Evolutionary conservation across 2,329 filamentous ascomycete species (phyloP).

Genomic region (Colletotrichum destructivum): DNA sequence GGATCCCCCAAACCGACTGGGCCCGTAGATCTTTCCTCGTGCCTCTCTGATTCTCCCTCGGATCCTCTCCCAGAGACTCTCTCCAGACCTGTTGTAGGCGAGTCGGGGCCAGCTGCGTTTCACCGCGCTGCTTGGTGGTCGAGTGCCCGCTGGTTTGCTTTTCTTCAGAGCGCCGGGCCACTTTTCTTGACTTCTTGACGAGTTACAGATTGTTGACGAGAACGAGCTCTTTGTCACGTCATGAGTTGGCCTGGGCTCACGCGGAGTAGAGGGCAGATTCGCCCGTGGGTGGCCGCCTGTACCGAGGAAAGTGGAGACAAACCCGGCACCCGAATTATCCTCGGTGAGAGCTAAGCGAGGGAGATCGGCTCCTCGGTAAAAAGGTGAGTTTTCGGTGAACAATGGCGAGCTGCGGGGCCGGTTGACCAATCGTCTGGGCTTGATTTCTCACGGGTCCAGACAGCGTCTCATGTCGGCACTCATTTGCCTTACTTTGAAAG

Average conservation of each 20-base stretch:
- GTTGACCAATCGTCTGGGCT: slow-evolving; percentile 1
- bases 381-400: neutral
- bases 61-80: neutral
- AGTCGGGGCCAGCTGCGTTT: slow-evolving; percentile 12
- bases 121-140: neutral
- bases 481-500: too few species aligned
- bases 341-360: neutral
- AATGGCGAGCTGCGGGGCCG: neutral
- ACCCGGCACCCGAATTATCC: neutral
- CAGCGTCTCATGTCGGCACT: neutral
- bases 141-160: neutral
- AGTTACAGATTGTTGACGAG: neutral
- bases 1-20: neutral
- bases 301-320: neutral
- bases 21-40: neutral
- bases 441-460: neutral
- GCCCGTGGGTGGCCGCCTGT: neutral
- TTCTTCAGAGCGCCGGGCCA: neutral
- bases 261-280: neutral
- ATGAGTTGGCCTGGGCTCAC: neutral
- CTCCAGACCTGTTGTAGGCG: neutral
- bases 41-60: neutral
- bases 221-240: neutral
- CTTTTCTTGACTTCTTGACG: neutral
- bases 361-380: too few species aligned